Base-by-base conservation (phyloP, 768 basidiomycete genomes). In the Tylopilus plumbeoviolaceoides region DNA sequence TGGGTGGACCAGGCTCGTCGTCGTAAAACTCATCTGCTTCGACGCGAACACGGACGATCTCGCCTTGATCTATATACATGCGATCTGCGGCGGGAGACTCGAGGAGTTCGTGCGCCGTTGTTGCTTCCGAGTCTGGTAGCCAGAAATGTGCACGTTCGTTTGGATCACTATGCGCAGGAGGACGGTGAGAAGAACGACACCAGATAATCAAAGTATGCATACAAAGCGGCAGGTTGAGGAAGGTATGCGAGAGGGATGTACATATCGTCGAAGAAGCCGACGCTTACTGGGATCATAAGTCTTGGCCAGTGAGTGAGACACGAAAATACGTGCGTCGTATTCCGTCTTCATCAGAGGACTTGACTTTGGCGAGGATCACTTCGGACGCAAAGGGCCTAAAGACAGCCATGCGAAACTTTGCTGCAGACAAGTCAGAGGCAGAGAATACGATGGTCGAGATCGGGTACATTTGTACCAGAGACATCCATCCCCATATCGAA, bases 211-310 rank as follows among this genome's bases (percentile, higher is more conserved):
- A 53, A 33, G 47, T 17, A 50, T 14, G 69, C 85, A 46, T 65
- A 90, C 90, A 91, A 92, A 4, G 87, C 82, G 36, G 79, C 81
- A 25, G 91, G 87, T 61, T 87, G 82, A 2, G 95, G 94, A 6
- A 98, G 81, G 53, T 91, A 85, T 4, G 80, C 73, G 0, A 80
- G 71, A 0, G 93, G 91, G 43, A 98, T 80, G 64, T 91, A 90
- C 21, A 98, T 85, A 61, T 98, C 94, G 69, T 93, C 91, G 63
- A 98, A 98, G 75, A 98, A 98, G 18, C 87, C 89, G 17, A 97
- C 69, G 20, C 87, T 82, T 25, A 95, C 94, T 95, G 60, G 10
- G 31, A 50, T 35, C 18, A 27, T 63, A 28, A 59, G 53, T 18
- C 25, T 30, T 44, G 14, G 7, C 18, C 7, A 0, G 42, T 3